These are phyloP conservation scores for Clarkia xantiana DNA, from an alignment of 345 rosid genomes.

Conservation along the genomic window DNA sequence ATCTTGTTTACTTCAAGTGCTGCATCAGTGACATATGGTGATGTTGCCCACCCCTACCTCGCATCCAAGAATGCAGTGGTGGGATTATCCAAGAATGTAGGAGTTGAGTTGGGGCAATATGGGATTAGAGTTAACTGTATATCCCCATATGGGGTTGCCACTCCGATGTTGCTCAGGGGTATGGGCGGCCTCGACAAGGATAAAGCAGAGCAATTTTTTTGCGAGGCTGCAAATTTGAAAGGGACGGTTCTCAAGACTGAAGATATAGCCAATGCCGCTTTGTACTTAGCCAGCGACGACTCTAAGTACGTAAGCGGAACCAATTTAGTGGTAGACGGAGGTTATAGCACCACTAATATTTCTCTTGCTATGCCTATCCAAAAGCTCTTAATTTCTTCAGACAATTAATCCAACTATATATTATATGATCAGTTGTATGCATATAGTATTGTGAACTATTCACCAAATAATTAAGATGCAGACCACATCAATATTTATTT, in stretches of 20 bases:
- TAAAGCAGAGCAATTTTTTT: constrained; percentile 15
- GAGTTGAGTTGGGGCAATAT: constrained; percentile 3
- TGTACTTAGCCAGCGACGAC: constrained; percentile 3
- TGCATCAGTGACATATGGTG: not conserved
- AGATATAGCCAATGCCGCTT: constrained; percentile 2
- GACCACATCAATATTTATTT: too few species aligned
- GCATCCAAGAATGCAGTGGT: not conserved
- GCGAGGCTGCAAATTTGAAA: constrained; percentile 15
- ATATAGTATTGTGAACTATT: too few species aligned
- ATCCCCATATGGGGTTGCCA: constrained; percentile 4
- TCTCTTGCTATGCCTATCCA: not conserved
- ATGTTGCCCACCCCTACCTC: not conserved
- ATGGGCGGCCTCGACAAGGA: constrained; percentile 16
- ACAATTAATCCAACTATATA: too few species aligned
- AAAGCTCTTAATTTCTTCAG: not conserved
- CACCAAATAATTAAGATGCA: too few species aligned
- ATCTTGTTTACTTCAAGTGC: constrained; percentile 1
- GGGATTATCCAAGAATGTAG: constrained; percentile 3
- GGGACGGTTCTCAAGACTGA: not conserved
- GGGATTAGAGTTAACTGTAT: constrained; percentile 5
- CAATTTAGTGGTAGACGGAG: constrained; percentile 3
- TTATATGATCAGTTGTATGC: too few species aligned
- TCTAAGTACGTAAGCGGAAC: constrained; percentile 3
- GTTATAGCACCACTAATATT: constrained; percentile 3
- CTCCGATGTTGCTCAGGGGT: not conserved